These are phyloP conservation scores for Capronia americana DNA, from an alignment of 2,329 filamentous ascomycete species.

Conservation along the genomic window DNA sequence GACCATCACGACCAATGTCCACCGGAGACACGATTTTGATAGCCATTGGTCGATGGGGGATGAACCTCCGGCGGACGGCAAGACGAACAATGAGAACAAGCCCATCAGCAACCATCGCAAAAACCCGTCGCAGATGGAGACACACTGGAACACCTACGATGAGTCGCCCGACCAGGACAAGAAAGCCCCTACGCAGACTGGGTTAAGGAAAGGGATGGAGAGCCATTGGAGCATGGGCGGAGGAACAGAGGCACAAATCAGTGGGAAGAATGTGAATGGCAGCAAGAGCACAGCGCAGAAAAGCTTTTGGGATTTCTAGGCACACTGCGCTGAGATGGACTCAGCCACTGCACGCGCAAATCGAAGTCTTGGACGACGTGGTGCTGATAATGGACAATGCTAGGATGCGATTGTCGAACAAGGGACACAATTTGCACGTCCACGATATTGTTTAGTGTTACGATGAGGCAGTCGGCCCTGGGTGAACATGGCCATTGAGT, in stretches of 20 bases:
- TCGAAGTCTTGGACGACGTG: neutral
- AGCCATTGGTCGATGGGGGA: conserved; percentile 79
- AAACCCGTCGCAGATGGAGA: conserved; percentile 74
- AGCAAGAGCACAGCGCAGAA: conserved; percentile 28
- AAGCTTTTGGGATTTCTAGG: conserved; percentile 41
- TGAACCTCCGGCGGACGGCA: conserved; percentile 61
- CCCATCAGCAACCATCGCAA: conserved; percentile 64
- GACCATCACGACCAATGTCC: conserved; percentile 74
- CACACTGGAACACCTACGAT: conserved; percentile 57
- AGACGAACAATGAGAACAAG: conserved; percentile 49
- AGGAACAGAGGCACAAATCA: conserved; percentile 23
- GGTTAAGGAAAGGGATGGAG: conserved; percentile 37
- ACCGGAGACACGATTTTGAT: conserved; percentile 77
- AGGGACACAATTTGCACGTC: conserved; percentile 6
- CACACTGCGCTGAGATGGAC: neutral
- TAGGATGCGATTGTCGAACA: neutral
- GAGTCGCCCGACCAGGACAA: conserved; percentile 45
- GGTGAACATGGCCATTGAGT: neutral
- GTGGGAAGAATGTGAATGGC: conserved; percentile 10
- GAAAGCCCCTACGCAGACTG: conserved; percentile 29
- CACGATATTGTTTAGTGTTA: conserved; percentile 8
- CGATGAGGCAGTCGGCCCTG: neutral
- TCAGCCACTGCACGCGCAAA: neutral
- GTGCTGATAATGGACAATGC: neutral
- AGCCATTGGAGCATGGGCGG: conserved; percentile 43